phyloP scores from a whole-genome alignment of 495 filamentous ascomycete species.

The Pseudotulostoma volvatum region DNA sequence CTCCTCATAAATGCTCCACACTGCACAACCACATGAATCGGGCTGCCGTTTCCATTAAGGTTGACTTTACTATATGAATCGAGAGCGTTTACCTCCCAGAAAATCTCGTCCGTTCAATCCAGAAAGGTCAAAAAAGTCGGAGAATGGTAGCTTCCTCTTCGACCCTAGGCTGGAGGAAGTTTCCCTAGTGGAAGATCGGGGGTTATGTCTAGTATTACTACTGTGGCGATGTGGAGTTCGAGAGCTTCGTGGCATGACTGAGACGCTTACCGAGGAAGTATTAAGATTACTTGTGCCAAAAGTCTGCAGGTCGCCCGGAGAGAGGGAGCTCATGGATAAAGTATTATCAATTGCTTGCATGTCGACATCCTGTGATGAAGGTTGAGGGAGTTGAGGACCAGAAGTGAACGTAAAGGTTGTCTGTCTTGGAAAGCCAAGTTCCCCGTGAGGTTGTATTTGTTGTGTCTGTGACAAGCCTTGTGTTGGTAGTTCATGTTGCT shows the following conservation, averaged over 20 bases:
- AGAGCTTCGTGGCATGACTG: slow-evolving; percentile 33
- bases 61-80: slow-evolving; percentile 45
- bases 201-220: slow-evolving; percentile 22
- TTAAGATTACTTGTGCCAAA: slow-evolving; percentile 16
- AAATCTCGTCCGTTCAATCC: slow-evolving; percentile 48
- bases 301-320: slow-evolving; percentile 7
- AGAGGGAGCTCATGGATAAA: slow-evolving; percentile 9
- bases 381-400: slow-evolving; percentile 43
- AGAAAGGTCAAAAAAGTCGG: slow-evolving; percentile 72
- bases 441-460: slow-evolving; percentile 8
- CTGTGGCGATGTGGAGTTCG: slow-evolving; percentile 36
- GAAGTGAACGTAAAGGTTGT: slow-evolving; percentile 49
- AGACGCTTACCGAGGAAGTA: slow-evolving; percentile 31
- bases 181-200: slow-evolving; percentile 26
- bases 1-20: slow-evolving; percentile 29
- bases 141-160: slow-evolving; percentile 61
- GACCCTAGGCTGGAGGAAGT: slow-evolving; percentile 42
- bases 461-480: slow-evolving; percentile 1
- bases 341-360: slow-evolving; percentile 33
- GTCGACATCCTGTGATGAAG: slow-evolving; percentile 47
- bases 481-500: slow-evolving; percentile 1
- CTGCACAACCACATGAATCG: no score
- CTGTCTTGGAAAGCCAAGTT: slow-evolving; percentile 16
- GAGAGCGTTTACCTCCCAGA: slow-evolving; percentile 54
- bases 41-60: no score